Evolutionary conservation across 306 rosid species (phyloP).

Genomic region (Herpetospermum pedunculosum): DNA sequence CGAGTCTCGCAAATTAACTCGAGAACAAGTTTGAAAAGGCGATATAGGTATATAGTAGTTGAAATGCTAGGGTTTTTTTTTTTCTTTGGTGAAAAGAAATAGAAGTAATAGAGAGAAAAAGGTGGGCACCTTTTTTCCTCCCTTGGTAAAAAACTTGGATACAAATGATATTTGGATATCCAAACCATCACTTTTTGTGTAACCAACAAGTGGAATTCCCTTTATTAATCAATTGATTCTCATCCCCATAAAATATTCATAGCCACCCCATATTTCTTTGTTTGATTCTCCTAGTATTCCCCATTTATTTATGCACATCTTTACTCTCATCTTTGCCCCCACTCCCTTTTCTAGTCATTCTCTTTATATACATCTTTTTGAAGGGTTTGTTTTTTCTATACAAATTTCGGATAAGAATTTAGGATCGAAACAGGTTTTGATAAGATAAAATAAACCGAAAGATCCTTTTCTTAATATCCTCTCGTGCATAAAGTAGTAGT

Average conservation of each 20-base stretch:
- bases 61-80: not conserved
- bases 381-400: not conserved
- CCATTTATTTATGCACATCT: not conserved
- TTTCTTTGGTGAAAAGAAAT: not conserved
- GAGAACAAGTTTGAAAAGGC: not conserved
- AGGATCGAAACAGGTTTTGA: not conserved
- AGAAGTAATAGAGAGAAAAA: not conserved
- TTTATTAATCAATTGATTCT: not conserved
- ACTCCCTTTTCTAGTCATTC: not conserved
- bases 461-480: not conserved
- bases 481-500: not conserved
- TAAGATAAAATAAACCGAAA: not conserved
- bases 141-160: constrained; percentile 2
- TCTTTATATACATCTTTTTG: not conserved
- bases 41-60: not conserved
- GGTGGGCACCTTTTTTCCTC: not conserved
- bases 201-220: constrained; percentile 1
- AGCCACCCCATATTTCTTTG: not conserved
- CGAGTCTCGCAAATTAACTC: not conserved
- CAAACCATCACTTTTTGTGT: constrained; percentile 11
- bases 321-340: not conserved
- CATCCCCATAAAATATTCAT: not conserved
- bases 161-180: constrained; percentile 14
- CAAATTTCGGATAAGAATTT: not conserved
- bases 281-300: not conserved